Percentiles rank a stretch among this genome's conserved stretches.
Conservation (phyloP, 1,284 basidiomycete genomes). For the Cryptococcus sp. region DNA sequence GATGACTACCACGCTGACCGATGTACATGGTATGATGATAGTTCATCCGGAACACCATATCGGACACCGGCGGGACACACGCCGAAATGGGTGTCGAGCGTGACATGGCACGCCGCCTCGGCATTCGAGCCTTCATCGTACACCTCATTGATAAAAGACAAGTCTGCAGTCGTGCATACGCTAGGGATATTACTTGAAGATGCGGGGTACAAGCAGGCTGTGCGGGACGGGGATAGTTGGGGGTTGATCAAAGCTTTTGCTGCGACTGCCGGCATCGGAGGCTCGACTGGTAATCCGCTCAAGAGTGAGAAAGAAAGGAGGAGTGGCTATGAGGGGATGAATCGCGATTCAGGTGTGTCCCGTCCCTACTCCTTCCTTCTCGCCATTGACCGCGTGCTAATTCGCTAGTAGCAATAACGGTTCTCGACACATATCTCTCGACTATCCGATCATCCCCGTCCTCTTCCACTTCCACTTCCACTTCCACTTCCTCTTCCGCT, state of each 20-base stretch:
- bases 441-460: background rate
- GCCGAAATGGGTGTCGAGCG: slow-evolving; percentile 75
- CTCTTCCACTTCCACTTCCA: background rate
- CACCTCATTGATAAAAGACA: slow-evolving; percentile 62
- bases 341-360: slow-evolving; percentile 81
- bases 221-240: slow-evolving; percentile 53
- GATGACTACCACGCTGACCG: too few relatives aligned
- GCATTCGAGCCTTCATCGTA: slow-evolving; percentile 77
- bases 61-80: slow-evolving; percentile 82
- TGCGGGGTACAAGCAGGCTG: slow-evolving; percentile 72
- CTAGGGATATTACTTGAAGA: slow-evolving; percentile 89
- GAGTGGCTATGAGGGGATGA: slow-evolving; percentile 73
- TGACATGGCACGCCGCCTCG: slow-evolving; percentile 78
- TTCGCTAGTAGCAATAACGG: slow-evolving; percentile 62
- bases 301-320: slow-evolving; percentile 51
- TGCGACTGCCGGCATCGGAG: slow-evolving; percentile 46
- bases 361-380: too few relatives aligned
- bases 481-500: slow-evolving; percentile 20
- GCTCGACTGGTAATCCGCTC: slow-evolving; percentile 62
- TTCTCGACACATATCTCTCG: slow-evolving; percentile 69
- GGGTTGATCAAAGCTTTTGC: slow-evolving; percentile 58
- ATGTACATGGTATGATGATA: too few relatives aligned
- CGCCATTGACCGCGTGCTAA: too few relatives aligned
- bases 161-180: slow-evolving; percentile 85
- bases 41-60: slow-evolving; percentile 83